Evolutionary conservation across 192 early-diverging fungal genomes (phyloP).

Genomic region (Entomortierella lignicola): DNA sequence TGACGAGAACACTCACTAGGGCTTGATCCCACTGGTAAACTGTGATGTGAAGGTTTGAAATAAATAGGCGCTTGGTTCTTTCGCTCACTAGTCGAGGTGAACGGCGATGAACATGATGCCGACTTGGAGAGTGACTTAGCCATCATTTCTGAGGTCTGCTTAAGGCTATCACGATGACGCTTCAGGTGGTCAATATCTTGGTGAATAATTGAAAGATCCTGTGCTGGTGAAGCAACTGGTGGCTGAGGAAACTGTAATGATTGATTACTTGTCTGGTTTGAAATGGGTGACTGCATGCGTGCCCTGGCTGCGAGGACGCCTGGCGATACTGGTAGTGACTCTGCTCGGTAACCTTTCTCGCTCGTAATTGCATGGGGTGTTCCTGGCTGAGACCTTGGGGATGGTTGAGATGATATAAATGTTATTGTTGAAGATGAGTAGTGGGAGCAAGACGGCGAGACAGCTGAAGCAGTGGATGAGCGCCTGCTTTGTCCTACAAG

Average conservation of each 20-base stretch:
- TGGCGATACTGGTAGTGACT: constrained; percentile 1
- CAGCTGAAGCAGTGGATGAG: constrained; percentile 2
- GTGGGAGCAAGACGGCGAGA: constrained; percentile 13
- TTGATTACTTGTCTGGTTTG: neutral
- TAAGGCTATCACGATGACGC: constrained; percentile 28
- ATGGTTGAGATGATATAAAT: constrained; percentile 5
- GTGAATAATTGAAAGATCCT: constrained; percentile 18
- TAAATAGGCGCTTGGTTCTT: constrained; percentile 23
- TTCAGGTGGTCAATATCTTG: constrained; percentile 32
- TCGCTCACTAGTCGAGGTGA: constrained; percentile 1
- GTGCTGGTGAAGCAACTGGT: neutral
- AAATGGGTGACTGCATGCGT: neutral
- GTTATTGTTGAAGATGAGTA: constrained; percentile 36
- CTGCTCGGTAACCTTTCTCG: neutral
- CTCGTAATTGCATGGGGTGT: neutral
- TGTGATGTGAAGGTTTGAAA: constrained; percentile 42
- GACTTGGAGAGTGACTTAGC: neutral
- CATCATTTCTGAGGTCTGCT: neutral
- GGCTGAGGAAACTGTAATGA: neutral
- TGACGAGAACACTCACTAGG: constrained; percentile 9
- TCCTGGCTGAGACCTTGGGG: constrained; percentile 3
- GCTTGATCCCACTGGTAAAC: neutral
- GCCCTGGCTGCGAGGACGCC: neutral
- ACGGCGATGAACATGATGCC: constrained; percentile 14
- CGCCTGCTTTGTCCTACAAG: neutral